Evolutionary conservation across 495 filamentous ascomycete species (phyloP), one percentile per base, ranked within the genome.

Genomic region (Xanthoparmelia taractica): DNA sequence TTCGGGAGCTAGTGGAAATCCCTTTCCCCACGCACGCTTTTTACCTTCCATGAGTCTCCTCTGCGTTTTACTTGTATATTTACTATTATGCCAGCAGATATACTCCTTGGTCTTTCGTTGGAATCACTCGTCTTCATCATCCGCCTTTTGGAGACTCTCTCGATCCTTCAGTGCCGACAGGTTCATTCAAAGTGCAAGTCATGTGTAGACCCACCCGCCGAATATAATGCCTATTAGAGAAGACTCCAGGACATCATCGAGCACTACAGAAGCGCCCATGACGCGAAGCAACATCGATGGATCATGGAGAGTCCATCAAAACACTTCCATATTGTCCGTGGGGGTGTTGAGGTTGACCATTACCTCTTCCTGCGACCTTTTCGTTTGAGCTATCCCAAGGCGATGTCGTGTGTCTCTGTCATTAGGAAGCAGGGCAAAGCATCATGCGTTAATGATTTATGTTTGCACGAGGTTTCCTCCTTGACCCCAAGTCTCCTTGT

Each of bases 1-100:
- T 47, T 47, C 43, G n/a, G 43, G 43, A 47, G 43, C 43, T 47
- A 47, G 43, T 23, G 23, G n/a, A n/a, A n/a, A n/a, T n/a, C n/a
- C n/a, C n/a, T n/a, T n/a, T n/a, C n/a, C n/a, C n/a, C n/a, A n/a
- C n/a, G n/a, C n/a, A n/a, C n/a, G n/a, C n/a, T n/a, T n/a, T n/a
- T n/a, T n/a, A n/a, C n/a, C n/a, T n/a, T n/a, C n/a, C n/a, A n/a
- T n/a, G n/a, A n/a, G n/a, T n/a, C n/a, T n/a, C n/a, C n/a, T n/a
- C n/a, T n/a, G n/a, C n/a, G n/a, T n/a, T n/a, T n/a, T n/a, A n/a
- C n/a, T 13, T 41, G 6, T 41, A 41, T 36, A 36, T 10, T 36
- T 36, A 36, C 34, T 36, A 36, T 20, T 10, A 41, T 18, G 6
- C 23, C 40, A 29, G 20, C 57, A 41, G 57, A 58, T 36, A 58